Evolutionary conservation across 495 filamentous ascomycete genomes (phyloP).

Genomic region (Bacidia rubella): DNA sequence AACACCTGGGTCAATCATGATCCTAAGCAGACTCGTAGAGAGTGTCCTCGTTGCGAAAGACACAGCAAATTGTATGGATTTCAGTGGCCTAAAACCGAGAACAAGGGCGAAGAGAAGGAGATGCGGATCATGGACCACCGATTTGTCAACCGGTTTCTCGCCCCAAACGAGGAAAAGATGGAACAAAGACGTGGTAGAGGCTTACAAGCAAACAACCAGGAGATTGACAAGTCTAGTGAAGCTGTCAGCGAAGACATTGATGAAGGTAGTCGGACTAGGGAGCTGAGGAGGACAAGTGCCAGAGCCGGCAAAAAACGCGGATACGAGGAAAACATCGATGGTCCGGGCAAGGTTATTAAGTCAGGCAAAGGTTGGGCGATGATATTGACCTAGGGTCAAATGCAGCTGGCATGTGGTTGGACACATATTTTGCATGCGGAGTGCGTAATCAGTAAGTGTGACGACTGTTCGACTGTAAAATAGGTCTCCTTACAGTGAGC

Average conservation of each 20-base stretch:
- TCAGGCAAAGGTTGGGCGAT: background rate
- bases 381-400: background rate
- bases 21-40: constrained; percentile 68
- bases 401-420: background rate
- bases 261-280: background rate
- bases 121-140: constrained; percentile 63
- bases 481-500: too few species aligned
- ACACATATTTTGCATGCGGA: too few species aligned
- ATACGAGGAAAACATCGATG: too few species aligned
- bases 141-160: constrained; percentile 55
- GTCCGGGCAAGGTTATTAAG: too few species aligned
- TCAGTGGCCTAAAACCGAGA: constrained; percentile 89
- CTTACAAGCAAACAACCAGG: constrained; percentile 6
- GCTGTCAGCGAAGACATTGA: constrained; percentile 1
- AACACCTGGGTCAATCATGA: constrained; percentile 73
- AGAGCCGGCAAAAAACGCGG: background rate
- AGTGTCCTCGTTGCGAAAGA: constrained; percentile 84
- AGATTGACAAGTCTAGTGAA: background rate
- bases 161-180: constrained; percentile 48
- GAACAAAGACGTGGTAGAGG: constrained; percentile 34
- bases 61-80: constrained; percentile 94
- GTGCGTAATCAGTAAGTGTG: too few species aligned
- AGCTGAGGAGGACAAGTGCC: background rate
- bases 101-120: constrained; percentile 59
- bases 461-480: too few species aligned